phyloP scores from a whole-genome alignment of 106 monocot genomes.

The Narthecium ossifragum region DNA sequence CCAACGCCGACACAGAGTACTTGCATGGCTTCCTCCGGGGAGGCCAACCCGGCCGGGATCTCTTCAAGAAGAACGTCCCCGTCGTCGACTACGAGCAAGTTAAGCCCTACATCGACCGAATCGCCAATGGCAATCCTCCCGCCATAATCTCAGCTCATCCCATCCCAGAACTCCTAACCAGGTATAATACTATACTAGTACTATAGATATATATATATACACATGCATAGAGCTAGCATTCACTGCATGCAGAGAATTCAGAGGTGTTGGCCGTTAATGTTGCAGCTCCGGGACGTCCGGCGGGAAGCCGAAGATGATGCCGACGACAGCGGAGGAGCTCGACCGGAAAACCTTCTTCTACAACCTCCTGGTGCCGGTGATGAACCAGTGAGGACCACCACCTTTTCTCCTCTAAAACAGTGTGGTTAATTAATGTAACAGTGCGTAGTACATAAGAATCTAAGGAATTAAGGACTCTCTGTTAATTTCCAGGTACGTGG shows the following conservation, averaged over 20 bases:
- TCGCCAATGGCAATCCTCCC: constrained; percentile 58
- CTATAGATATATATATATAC: neutral
- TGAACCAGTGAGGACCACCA: constrained; percentile 50
- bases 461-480: too few relatives aligned
- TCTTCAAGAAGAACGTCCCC: constrained; percentile 53
- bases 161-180: constrained; percentile 73
- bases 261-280: neutral
- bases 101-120: constrained; percentile 59
- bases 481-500: constrained; percentile 43
- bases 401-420: too few relatives aligned
- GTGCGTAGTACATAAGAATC: too few relatives aligned
- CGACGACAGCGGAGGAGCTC: constrained; percentile 62
- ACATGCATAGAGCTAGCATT: too few relatives aligned
- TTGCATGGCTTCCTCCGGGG: constrained; percentile 38
- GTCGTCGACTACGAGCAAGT: constrained; percentile 66
- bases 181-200: constrained; percentile 15
- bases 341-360: constrained; percentile 71
- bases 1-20: constrained; percentile 51
- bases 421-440: too few relatives aligned
- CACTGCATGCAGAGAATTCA: too few relatives aligned
- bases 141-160: constrained; percentile 48
- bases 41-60: neutral
- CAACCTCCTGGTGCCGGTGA: constrained; percentile 57
- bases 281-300: constrained; percentile 79
- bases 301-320: constrained; percentile 79